phyloP scores from a whole-genome alignment of 306 rosid genomes.

The Corylus heterophylla region DNA sequence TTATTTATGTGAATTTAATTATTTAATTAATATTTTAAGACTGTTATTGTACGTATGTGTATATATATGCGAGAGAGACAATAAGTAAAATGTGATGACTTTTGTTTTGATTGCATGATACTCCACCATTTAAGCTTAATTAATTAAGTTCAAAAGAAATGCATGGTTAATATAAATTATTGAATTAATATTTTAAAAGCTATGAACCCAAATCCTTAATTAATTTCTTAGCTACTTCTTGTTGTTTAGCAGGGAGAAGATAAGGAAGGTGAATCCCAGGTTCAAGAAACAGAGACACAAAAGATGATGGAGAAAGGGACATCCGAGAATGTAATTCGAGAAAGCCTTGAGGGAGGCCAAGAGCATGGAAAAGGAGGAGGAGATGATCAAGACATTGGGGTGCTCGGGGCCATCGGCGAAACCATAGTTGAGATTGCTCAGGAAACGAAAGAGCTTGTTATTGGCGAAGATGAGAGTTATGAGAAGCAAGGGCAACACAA shows the following conservation, averaged over 20 bases:
- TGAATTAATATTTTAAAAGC: neutral
- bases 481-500: constrained; percentile 13
- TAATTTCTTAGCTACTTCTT: neutral
- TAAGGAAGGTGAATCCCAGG: neutral
- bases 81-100: too few relatives aligned
- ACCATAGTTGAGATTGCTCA: constrained; percentile 61
- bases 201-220: neutral
- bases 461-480: constrained; percentile 13
- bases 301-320: neutral
- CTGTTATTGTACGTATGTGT: too few relatives aligned
- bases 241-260: constrained; percentile 2
- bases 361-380: constrained; percentile 17
- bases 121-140: too few relatives aligned
- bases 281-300: constrained; percentile 11
- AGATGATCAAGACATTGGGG: constrained; percentile 19
- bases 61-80: too few relatives aligned
- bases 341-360: constrained; percentile 21
- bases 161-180: too few relatives aligned
- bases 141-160: too few relatives aligned
- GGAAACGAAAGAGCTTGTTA: constrained; percentile 47
- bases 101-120: too few relatives aligned
- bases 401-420: constrained; percentile 59
- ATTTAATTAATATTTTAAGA: too few relatives aligned
- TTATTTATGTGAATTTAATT: too few relatives aligned
- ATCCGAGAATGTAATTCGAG: neutral